A percentile compares a stretch with the other conserved stretches of the same genome.
Conservation (phyloP, 176 grass and related monocot genomes). For the bread wheat (Triticum aestivum) region IWGSC_CS_RefSeq_v2.1 NC_057801.1:581643704-581644203, state of each 20-base stretch:
- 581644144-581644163: not conserved
- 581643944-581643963: not conserved
- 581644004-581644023: no score
- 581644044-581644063: not conserved
- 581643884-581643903: not conserved
- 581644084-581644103: not conserved
- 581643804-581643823: not conserved
- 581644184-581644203: slow-evolving; percentile 4
- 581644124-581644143: not conserved
- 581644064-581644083: not conserved
- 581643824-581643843: not conserved
- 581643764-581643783: not conserved
- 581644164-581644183: not conserved
- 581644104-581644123: not conserved
- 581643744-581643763: slow-evolving; percentile 24
- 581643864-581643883: not conserved
- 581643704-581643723: not conserved
- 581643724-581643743: slow-evolving; percentile 50
- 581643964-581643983: no score
- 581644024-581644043: no score
- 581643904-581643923: not conserved
- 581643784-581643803: not conserved
- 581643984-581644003: no score
- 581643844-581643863: not conserved
- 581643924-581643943: not conserved